Percentiles rank a stretch among this genome's conserved stretches.
Evolutionary conservation across 2,329 filamentous ascomycete genomes (phyloP).

Genomic region (Aspergillus fumigatus): DNA sequence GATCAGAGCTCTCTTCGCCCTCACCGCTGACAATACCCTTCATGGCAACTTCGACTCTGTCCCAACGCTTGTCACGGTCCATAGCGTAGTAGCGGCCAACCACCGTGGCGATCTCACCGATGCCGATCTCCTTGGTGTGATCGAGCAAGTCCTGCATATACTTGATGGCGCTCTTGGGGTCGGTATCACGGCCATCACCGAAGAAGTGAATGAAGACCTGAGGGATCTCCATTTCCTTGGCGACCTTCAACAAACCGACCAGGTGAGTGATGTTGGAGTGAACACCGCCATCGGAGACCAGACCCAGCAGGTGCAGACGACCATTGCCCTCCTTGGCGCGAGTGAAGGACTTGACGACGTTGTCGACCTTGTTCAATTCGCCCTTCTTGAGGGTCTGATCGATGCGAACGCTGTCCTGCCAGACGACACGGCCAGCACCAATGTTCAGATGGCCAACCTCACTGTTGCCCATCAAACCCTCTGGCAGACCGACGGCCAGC

Average conservation of each 20-base stretch:
- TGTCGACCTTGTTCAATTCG: slow-evolving; percentile 69
- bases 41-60: slow-evolving; percentile 82
- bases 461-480: slow-evolving; percentile 98
- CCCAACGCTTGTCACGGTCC: slow-evolving; percentile 99
- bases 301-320: slow-evolving; percentile 83
- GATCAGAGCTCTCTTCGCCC: slow-evolving; percentile 79
- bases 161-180: slow-evolving; percentile 84
- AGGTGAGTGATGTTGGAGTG: slow-evolving; percentile 95
- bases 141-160: slow-evolving; percentile 86
- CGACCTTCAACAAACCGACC: slow-evolving; percentile 78
- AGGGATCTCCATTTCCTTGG: slow-evolving; percentile 81
- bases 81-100: slow-evolving; percentile 98
- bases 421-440: slow-evolving; percentile 92
- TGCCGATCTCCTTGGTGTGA: slow-evolving; percentile 74
- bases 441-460: slow-evolving; percentile 99
- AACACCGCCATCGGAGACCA: slow-evolving; percentile 93
- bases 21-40: slow-evolving; percentile 82
- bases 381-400: slow-evolving; percentile 86
- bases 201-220: slow-evolving; percentile 99
- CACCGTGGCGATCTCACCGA: slow-evolving; percentile 84
- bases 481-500: slow-evolving; percentile 87
- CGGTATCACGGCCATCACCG: slow-evolving; percentile 93
- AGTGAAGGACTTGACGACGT: slow-evolving; percentile 73
- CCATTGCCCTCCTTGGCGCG: slow-evolving; percentile 83
- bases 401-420: slow-evolving; percentile 97